A percentile compares a stretch with the other conserved stretches of the same genome.
Conservation (phyloP, 768 basidiomycete species). For the Paxillus rubicundulus region DNA sequence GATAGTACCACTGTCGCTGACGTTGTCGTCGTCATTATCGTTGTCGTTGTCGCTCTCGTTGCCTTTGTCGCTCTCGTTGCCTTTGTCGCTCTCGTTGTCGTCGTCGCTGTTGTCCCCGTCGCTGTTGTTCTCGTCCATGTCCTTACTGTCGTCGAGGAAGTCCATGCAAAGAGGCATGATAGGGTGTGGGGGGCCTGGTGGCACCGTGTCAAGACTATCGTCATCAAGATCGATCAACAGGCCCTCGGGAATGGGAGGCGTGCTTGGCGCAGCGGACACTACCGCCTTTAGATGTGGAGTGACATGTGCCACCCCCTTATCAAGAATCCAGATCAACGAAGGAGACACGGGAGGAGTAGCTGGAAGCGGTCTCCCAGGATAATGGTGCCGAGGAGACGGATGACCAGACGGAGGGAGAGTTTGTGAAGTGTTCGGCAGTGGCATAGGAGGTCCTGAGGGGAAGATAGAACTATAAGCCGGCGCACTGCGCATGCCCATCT, state of each 20-base stretch:
- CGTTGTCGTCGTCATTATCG: conserved; percentile 16
- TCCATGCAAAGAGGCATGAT: conserved; percentile 20
- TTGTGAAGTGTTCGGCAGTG: conserved; percentile 23
- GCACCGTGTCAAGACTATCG: conserved; percentile 26
- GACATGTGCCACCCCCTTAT: conserved; percentile 20
- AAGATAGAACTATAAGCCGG: conserved; percentile 34
- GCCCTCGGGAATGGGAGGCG: conserved; percentile 46
- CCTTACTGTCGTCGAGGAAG: conserved; percentile 20
- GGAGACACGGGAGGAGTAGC: conserved; percentile 33
- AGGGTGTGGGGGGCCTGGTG: conserved; percentile 8
- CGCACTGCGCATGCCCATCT: conserved; percentile 31
- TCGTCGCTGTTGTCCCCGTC: neutral
- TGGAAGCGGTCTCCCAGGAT: conserved; percentile 33
- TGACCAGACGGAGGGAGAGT: conserved; percentile 21
- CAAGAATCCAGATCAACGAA: conserved; percentile 34
- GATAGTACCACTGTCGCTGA: conserved; percentile 30
- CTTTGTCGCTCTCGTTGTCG: neutral
- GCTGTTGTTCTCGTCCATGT: conserved; percentile 4
- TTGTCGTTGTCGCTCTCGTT: conserved; percentile 14
- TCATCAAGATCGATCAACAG: conserved; percentile 58
- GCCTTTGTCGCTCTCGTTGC: conserved; percentile 7
- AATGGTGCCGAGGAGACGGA: conserved; percentile 31
- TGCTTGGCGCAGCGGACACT: conserved; percentile 18
- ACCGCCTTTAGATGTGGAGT: conserved; percentile 15
- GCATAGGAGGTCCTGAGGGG: conserved; percentile 32